phyloP scores from a whole-genome alignment of 441 rosid genomes.

The Pelargonium myrrhifolium region DNA sequence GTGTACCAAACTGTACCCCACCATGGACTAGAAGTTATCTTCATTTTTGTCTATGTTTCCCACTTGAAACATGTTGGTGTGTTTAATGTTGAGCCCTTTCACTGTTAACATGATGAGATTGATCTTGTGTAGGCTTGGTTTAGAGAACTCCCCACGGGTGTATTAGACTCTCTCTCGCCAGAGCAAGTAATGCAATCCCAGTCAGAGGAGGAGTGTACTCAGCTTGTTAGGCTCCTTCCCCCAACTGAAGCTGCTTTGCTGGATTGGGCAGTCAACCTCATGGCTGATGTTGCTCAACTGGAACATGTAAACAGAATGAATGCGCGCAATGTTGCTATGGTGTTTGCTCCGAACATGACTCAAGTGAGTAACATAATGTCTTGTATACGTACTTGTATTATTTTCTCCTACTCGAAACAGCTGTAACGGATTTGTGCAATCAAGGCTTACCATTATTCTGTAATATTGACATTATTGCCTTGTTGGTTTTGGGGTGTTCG shows the following conservation, averaged over 20 bases:
- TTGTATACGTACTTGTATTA: too few species aligned
- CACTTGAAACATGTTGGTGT: neutral
- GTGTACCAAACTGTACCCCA: neutral
- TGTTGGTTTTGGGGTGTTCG: too few species aligned
- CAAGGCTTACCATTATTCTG: too few species aligned
- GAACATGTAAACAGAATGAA: constrained; percentile 61
- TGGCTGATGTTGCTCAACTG: constrained; percentile 61
- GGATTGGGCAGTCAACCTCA: constrained; percentile 62
- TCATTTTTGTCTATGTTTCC: neutral
- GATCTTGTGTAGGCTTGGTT: constrained; percentile 47
- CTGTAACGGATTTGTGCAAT: too few species aligned
- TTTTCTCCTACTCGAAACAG: too few species aligned
- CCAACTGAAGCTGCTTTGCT: constrained; percentile 56
- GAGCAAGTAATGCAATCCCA: constrained; percentile 65
- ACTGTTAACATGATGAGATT: constrained; percentile 4
- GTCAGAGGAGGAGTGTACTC: constrained; percentile 55
- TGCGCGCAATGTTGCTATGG: constrained; percentile 67
- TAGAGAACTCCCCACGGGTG: constrained; percentile 61
- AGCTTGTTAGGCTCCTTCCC: constrained; percentile 47
- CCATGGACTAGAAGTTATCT: neutral
- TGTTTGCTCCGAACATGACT: constrained; percentile 73
- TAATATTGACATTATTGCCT: too few species aligned
- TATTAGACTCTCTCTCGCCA: constrained; percentile 52
- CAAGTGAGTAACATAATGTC: constrained; percentile 35
- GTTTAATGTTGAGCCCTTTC: neutral